Conservation (phyloP, 176 grass and related monocot species). For the Neostapfia colusana region DNA sequence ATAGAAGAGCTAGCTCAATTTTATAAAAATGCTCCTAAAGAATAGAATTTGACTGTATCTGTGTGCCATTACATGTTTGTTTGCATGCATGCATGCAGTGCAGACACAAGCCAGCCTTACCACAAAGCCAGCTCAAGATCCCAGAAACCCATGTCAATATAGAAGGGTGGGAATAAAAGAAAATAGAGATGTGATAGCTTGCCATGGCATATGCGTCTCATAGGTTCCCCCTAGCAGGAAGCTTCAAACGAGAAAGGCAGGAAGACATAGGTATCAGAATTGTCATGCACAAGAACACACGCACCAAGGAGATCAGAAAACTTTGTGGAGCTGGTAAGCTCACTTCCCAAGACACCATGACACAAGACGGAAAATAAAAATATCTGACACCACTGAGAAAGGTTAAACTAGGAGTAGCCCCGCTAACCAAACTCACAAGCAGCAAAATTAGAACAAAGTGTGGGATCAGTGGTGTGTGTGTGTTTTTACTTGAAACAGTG, state of each 20-base stretch:
- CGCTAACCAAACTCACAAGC: conserved; percentile 13
- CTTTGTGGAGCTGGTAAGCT: conserved; percentile 54
- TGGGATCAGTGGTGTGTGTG: neutral
- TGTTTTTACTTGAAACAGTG: conserved; percentile 19
- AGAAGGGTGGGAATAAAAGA: neutral
- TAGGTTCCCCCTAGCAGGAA: conserved; percentile 51
- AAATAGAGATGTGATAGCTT: conserved; percentile 16
- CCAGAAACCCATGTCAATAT: conserved; percentile 60
- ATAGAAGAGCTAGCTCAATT: neutral
- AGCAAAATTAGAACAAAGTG: neutral
- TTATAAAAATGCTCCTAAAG: neutral
- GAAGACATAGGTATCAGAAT: conserved; percentile 38
- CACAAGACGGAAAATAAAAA: neutral
- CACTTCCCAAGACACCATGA: conserved; percentile 41
- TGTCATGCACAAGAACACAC: conserved; percentile 57
- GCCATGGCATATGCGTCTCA: conserved; percentile 26
- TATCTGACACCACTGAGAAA: neutral
- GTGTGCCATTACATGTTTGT: conserved; percentile 10
- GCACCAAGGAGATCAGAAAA: conserved; percentile 51
- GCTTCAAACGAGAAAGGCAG: conserved; percentile 47
- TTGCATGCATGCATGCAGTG: conserved; percentile 36
- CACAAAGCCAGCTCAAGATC: conserved; percentile 52
- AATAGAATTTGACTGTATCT: neutral
- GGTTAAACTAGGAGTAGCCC: neutral
- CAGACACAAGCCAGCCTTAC: neutral